Conservation (phyloP, 768 basidiomycete species). For the Lactarius psammicola region DNA sequence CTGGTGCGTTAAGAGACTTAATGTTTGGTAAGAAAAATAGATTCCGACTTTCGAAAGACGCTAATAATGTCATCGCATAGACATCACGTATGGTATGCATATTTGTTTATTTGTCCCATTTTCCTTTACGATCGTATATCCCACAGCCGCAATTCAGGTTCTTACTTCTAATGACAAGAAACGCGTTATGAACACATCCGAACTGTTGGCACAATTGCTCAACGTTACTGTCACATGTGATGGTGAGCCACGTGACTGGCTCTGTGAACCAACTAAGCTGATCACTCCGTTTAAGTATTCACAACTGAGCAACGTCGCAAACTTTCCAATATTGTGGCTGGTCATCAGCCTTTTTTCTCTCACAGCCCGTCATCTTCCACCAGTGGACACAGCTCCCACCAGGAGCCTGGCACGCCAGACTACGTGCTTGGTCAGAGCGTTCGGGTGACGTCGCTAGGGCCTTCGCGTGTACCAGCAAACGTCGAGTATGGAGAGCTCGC, state of each 20-base stretch:
- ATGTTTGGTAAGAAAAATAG: slow-evolving; percentile 55
- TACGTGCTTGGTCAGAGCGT: slow-evolving; percentile 50
- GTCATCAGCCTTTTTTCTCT: slow-evolving; percentile 22
- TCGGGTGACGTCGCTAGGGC: slow-evolving; percentile 62
- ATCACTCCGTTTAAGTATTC: slow-evolving; percentile 18
- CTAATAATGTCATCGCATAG: slow-evolving; percentile 11
- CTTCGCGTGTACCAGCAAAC: slow-evolving; percentile 34
- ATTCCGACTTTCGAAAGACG: background rate
- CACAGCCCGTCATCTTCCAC: slow-evolving; percentile 27
- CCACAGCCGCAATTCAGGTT: slow-evolving; percentile 25
- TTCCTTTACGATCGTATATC: slow-evolving; percentile 12
- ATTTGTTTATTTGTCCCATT: background rate
- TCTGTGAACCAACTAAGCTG: background rate
- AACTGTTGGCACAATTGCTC: slow-evolving; percentile 25
- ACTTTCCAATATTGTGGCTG: slow-evolving; percentile 15
- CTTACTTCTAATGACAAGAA: slow-evolving; percentile 25
- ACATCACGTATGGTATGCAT: slow-evolving; percentile 25
- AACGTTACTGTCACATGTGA: slow-evolving; percentile 24
- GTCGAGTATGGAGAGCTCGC: slow-evolving; percentile 25
- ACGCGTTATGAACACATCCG: slow-evolving; percentile 17
- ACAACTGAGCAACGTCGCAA: slow-evolving; percentile 25
- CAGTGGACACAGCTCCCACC: slow-evolving; percentile 26
- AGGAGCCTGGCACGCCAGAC: slow-evolving; percentile 25
- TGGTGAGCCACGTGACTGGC: slow-evolving; percentile 5
- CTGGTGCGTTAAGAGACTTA: slow-evolving; percentile 55